These are phyloP conservation scores for Lenwebbia sp. DNA, from an alignment of 345 rosid genomes.

Conservation along the genomic window DNA sequence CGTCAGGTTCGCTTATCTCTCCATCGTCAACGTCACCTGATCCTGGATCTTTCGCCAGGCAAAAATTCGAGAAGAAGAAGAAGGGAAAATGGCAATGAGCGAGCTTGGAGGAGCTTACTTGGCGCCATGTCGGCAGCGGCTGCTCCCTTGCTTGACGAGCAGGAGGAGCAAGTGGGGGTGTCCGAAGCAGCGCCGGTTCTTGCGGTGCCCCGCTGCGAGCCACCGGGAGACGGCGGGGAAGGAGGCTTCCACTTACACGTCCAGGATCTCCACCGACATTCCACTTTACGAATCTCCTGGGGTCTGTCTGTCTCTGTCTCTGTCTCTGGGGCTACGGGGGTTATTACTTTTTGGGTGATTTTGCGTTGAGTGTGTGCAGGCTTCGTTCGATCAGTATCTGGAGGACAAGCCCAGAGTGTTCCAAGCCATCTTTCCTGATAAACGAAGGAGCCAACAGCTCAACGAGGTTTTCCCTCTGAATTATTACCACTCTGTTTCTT, in stretches of 20 bases:
- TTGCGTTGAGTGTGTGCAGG: slow-evolving; percentile 25
- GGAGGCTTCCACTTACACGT: slow-evolving; percentile 38
- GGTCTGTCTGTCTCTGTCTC: not conserved
- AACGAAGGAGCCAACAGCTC: slow-evolving; percentile 45
- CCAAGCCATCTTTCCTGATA: slow-evolving; percentile 75
- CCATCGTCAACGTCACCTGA: not conserved
- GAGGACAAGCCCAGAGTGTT: slow-evolving; percentile 75
- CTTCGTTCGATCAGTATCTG: slow-evolving; percentile 72
- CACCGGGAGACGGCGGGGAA: not conserved
- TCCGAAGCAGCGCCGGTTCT: not conserved
- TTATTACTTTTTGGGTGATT: not conserved
- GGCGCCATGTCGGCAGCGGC: slow-evolving; percentile 14
- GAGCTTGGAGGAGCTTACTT: slow-evolving; percentile 22
- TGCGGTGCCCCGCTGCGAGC: slow-evolving; percentile 14
- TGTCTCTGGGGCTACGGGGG: not conserved
- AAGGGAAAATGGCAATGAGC: slow-evolving; percentile 2
- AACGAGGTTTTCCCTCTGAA: slow-evolving; percentile 20
- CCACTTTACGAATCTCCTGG: slow-evolving; percentile 79
- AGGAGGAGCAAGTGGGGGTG: slow-evolving; percentile 6
- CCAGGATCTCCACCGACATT: slow-evolving; percentile 66
- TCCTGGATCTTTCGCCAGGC: not conserved
- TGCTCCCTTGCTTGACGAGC: not conserved
- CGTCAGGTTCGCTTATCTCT: not conserved
- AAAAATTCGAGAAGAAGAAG: not conserved
- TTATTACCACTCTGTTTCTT: not conserved